Conservation (phyloP, 169 alveolate genomes). For the Plasmodium berghei region DNA sequence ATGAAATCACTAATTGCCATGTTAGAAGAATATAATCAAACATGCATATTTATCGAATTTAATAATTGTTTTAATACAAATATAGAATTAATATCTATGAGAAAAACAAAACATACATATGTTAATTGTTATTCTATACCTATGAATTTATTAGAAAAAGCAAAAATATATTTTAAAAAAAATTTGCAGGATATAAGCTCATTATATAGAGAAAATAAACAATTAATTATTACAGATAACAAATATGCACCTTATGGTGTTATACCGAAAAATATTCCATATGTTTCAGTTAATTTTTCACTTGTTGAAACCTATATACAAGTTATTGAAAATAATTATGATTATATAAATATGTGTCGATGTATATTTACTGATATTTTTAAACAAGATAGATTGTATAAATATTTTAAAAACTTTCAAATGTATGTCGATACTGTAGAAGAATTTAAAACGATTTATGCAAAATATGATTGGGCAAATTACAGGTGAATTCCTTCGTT, state of each 20-base stretch:
- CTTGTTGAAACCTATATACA: constrained; percentile 76
- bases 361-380: constrained; percentile 74
- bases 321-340: constrained; percentile 75
- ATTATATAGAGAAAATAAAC: constrained; percentile 77
- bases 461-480: constrained; percentile 70
- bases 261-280: constrained; percentile 75
- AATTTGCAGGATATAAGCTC: constrained; percentile 73
- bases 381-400: constrained; percentile 71
- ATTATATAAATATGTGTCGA: constrained; percentile 73
- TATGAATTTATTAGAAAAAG: constrained; percentile 58
- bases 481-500: background rate
- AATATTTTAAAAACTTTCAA: constrained; percentile 68
- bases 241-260: constrained; percentile 77
- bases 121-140: constrained; percentile 74
- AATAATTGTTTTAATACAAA: constrained; percentile 69
- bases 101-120: constrained; percentile 77
- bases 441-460: constrained; percentile 41
- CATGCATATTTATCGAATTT: constrained; percentile 76
- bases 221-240: constrained; percentile 63
- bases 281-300: constrained; percentile 67
- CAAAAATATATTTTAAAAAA: constrained; percentile 75
- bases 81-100: constrained; percentile 57
- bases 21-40: constrained; percentile 63
- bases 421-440: constrained; percentile 67
- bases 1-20: constrained; percentile 76